Base-by-base conservation (phyloP, 371 early-diverging fungal species). In the Funneliformis caledonium region DNA sequence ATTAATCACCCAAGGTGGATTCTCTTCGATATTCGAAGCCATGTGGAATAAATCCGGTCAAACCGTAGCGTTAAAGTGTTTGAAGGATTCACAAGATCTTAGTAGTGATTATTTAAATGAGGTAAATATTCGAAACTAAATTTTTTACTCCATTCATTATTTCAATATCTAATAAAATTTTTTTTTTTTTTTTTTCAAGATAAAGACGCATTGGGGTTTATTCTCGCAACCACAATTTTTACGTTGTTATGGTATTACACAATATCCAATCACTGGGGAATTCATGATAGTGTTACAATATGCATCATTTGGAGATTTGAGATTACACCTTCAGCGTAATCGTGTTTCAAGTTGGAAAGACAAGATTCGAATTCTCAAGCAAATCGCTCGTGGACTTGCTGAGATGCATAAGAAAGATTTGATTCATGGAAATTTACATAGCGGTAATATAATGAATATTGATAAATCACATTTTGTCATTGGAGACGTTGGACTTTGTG, bases 231-330 rank as follows among this genome's bases (percentile, higher is more conserved):
- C 79, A 26, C 52, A 79, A 69, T 79, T 52, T 79, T 33, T 70
- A 7, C 79, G 43, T 26, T 50, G 62, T 56, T 16, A 79, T 56
- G 79, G 79, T 37, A 69, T 79, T 8, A 79, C 79, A 52, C 79
- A 79, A 69, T 56, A 37, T 37, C 79, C 68, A 48, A 64, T 6
- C 26, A 26, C 26, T 56, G 70, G 79, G 6, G 79, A 79, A 42
- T 79, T 79, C 33, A 79, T 79, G 70, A 48, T 79, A 31, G 79
- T 79, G 9, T 69, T 79, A 47, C 79, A 79, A 60, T 79, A 79
- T 69, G 79, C 70, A 69, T 26, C 31, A 67, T 79, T 11, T 59
- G 79, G 79, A 4, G 64, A 79, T 47, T 26, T 79, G 16, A 47
- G 45, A 12, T 37, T 56, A 11, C 45, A 56, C 33, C 42, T 52